Evolutionary conservation across 1,139 yeast species (phyloP), one percentile per base, ranked within the genome.

Genomic region (Debaryomyces udenii): DNA sequence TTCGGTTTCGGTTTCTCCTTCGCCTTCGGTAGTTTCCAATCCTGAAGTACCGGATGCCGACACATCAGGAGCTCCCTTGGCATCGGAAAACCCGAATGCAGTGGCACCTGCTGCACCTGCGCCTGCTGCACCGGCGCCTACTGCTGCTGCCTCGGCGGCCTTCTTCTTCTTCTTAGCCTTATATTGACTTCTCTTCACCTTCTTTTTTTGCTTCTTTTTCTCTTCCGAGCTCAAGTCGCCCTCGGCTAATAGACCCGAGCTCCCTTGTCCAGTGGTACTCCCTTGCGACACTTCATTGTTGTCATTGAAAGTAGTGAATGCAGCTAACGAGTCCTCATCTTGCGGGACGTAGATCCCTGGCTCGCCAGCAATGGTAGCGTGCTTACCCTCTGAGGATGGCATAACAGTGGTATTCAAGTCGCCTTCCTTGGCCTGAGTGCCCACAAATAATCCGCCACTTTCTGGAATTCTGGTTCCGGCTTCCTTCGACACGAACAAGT

Each of bases 301-400:
- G 37, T 64, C 61, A 45, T 65, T 62, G 29, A 63, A 63, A 35
- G 52, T 59, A 33, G 55, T 61, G 45, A 72, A 72, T 26, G 75
- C 76, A 27, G 66, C 60, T 48, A 71, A 64, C 9, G 66, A 57
- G 41, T 68, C 74, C 29, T 65, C 56, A 50, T 66, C 70, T 44
- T 61, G 54, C 31, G 77, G 76, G 41, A 73, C 54, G 33, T 57
- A 61, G 39, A 73, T 62, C 40, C 86, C 87, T 29, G 87, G 83
- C 59, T 80, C 87, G 29, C 86, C 86, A 37, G 67, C 51, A 32
- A 76, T 56, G 11, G 72, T 59, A 31, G 64, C 62, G 47, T 78
- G 81, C 40, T 64, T 48, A 27, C 72, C 75, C 51, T 78, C 84
- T 20, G 63, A 47, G 11, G 76, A 64, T 37, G 86, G 85, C 66